Conservation (phyloP, 176 grass and related monocot species). For the Aegilops sharonensis region DNA sequence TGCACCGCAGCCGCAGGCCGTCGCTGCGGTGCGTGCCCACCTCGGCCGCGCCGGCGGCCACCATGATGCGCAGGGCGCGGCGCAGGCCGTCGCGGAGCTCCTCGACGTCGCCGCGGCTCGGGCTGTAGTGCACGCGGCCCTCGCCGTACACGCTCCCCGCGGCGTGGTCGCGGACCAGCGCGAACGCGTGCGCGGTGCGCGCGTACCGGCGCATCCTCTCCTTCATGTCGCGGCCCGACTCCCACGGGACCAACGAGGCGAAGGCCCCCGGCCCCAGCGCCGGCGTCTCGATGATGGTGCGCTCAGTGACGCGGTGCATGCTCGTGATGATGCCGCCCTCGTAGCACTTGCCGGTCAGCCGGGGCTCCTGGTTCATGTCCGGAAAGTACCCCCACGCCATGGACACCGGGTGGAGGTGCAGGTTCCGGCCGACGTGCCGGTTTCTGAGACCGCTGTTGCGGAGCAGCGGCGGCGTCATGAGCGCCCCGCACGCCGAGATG, state of each 20-base stretch:
- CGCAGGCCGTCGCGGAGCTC: constrained; percentile 56
- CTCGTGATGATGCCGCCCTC: constrained; percentile 92
- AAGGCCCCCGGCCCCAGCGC: constrained; percentile 54
- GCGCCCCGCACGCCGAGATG: constrained; percentile 66
- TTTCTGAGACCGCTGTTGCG: constrained; percentile 60
- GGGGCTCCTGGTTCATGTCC: constrained; percentile 21
- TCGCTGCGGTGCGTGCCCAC: constrained; percentile 88
- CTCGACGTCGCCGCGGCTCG: constrained; percentile 35
- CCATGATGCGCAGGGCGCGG: constrained; percentile 55
- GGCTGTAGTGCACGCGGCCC: constrained; percentile 40
- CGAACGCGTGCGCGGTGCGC: constrained; percentile 69
- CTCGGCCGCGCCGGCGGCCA: constrained; percentile 72
- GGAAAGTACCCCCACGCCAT: constrained; percentile 95
- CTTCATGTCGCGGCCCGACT: constrained; percentile 68
- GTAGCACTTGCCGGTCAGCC: constrained; percentile 50
- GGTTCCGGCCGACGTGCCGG: constrained; percentile 76
- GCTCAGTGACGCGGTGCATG: constrained; percentile 60
- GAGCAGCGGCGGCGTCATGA: constrained; percentile 67
- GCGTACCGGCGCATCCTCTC: constrained; percentile 64
- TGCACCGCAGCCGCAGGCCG: constrained; percentile 56
- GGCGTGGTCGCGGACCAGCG: constrained; percentile 66
- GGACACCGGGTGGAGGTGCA: constrained; percentile 78
- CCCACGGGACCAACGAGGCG: constrained; percentile 58
- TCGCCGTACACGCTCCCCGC: constrained; percentile 48
- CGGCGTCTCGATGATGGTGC: constrained; percentile 76